phyloP scores from a whole-genome alignment of 306 rosid genomes.

The Acacia acuminata region DNA sequence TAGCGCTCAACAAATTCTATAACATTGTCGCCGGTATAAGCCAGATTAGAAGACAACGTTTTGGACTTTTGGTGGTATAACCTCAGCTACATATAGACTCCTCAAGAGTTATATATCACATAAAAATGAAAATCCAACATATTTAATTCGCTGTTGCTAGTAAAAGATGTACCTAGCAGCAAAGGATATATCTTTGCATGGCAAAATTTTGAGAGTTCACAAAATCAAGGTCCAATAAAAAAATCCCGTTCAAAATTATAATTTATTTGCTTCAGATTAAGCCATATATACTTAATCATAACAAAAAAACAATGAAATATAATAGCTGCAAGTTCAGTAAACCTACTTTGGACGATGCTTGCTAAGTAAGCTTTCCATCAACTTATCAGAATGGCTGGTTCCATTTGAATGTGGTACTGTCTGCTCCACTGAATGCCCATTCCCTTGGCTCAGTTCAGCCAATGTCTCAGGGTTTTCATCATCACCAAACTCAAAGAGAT shows the following conservation, averaged over 20 bases:
- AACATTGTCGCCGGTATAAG: no score
- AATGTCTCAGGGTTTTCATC: constrained; percentile 79
- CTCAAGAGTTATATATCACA: background rate
- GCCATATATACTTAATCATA: constrained; percentile 7
- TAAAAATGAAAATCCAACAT: background rate
- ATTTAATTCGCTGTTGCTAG: background rate
- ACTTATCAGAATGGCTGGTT: constrained; percentile 78
- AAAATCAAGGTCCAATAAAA: constrained; percentile 2
- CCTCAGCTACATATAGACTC: background rate
- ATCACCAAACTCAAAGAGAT: constrained; percentile 96
- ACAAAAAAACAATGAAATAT: background rate
- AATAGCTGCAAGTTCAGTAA: constrained; percentile 26
- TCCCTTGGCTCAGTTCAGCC: constrained; percentile 53
- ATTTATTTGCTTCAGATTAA: background rate
- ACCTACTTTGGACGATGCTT: constrained; percentile 80
- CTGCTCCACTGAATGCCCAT: constrained; percentile 51
- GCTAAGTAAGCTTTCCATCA: constrained; percentile 84
- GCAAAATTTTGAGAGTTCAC: background rate
- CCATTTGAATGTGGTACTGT: constrained; percentile 65
- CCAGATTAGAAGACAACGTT: background rate
- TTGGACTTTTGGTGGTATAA: background rate
- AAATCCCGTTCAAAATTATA: background rate
- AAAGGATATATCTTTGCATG: background rate
- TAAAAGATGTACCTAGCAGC: background rate
- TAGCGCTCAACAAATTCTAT: no score